Percentiles rank a stretch among this genome's conserved stretches.
Conservation (phyloP, 176 grass and related monocot species). For the Oryza officinalis region DNA sequence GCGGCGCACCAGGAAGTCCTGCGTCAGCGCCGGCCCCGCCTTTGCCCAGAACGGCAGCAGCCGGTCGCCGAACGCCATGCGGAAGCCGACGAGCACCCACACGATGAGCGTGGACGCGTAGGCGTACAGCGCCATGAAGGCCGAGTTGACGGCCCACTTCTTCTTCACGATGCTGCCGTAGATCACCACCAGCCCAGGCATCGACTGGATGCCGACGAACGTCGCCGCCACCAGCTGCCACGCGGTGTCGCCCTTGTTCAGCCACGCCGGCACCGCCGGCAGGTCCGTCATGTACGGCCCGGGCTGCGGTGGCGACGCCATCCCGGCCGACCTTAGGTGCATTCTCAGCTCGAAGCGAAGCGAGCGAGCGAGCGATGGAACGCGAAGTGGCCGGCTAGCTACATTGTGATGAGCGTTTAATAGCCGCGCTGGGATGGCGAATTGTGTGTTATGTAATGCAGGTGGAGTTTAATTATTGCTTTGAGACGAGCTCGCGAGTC, state of each 20-base stretch:
- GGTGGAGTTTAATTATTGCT: conserved; percentile 17
- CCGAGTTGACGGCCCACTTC: conserved; percentile 80
- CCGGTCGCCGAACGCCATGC: conserved; percentile 73
- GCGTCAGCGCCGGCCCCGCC: conserved; percentile 45
- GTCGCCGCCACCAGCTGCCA: conserved; percentile 75
- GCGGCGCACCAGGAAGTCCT: conserved; percentile 45
- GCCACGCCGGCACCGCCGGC: conserved; percentile 53
- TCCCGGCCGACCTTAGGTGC: background rate
- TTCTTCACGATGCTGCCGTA: conserved; percentile 87
- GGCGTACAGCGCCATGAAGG: conserved; percentile 86
- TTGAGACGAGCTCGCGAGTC: conserved; percentile 2
- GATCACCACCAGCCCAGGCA: conserved; percentile 71
- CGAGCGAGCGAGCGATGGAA: background rate
- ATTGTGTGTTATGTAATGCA: conserved; percentile 2
- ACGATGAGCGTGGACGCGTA: conserved; percentile 73
- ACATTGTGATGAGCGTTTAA: background rate
- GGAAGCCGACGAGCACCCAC: conserved; percentile 76
- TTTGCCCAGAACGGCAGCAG: conserved; percentile 83
- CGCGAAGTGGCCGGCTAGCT: background rate
- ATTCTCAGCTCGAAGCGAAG: background rate
- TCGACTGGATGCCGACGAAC: conserved; percentile 69
- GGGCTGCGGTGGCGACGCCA: conserved; percentile 35
- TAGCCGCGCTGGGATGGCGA: background rate
- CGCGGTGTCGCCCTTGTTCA: conserved; percentile 90
- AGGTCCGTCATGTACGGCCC: conserved; percentile 41